Conservation (phyloP, 306 rosid species). For the Spatholobus suberectus region DNA sequence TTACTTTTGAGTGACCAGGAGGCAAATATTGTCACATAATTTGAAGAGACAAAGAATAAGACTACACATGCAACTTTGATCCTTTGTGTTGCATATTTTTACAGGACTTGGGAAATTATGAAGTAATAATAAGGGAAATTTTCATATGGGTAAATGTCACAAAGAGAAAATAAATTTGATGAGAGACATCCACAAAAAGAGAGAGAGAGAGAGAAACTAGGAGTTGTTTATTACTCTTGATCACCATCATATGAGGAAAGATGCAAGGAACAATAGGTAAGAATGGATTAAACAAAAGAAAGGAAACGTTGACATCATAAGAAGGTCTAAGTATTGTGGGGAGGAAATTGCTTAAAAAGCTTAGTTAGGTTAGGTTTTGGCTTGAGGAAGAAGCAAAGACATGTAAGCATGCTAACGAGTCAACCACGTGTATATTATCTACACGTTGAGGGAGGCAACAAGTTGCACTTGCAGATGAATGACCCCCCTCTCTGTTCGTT, state of each 20-base stretch:
- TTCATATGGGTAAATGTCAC: not conserved
- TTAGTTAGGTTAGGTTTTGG: conserved; percentile 47
- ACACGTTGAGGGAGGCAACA: not conserved
- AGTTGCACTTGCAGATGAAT: not conserved
- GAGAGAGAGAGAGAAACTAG: not conserved
- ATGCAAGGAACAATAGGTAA: not conserved
- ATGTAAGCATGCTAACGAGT: conserved; percentile 12
- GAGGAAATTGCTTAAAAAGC: conserved; percentile 28
- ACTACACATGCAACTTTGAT: not conserved
- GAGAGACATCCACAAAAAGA: not conserved
- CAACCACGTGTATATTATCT: conserved; percentile 49
- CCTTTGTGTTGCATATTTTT: not conserved
- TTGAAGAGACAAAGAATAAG: not conserved
- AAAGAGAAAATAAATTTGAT: not conserved
- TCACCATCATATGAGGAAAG: not conserved
- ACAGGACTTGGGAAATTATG: not conserved
- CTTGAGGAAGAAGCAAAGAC: conserved; percentile 68
- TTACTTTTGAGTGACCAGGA: not conserved
- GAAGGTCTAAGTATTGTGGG: not conserved
- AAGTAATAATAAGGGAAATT: not conserved
- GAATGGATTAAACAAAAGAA: too few species aligned
- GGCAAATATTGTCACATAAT: not conserved
- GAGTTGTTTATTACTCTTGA: not conserved
- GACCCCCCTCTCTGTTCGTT: conserved; percentile 32
- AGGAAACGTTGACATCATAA: not conserved